These are phyloP conservation scores for Trichoderma cornu-damae DNA, from an alignment of 2,329 filamentous ascomycete species.

Conservation along the genomic window DNA sequence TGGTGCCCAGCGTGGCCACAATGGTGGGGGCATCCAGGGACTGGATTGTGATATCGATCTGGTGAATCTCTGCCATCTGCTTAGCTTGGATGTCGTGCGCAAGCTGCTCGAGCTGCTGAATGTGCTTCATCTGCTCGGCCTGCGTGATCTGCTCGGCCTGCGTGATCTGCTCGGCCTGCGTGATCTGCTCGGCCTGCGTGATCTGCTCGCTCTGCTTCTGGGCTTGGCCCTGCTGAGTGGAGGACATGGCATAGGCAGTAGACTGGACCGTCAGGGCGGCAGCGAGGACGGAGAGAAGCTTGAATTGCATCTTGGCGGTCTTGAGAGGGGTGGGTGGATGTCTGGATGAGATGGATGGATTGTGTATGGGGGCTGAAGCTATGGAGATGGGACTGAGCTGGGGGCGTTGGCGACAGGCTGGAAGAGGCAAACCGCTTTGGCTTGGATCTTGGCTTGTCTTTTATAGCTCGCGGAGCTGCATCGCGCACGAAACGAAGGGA, in stretches of 20 bases:
- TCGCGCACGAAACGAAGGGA: not conserved
- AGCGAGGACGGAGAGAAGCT: slow-evolving; percentile 21
- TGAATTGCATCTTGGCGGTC: slow-evolving; percentile 21
- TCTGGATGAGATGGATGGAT: not conserved
- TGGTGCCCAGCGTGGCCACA: slow-evolving; percentile 3
- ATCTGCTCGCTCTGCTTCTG: not conserved
- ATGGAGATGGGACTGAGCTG: not conserved
- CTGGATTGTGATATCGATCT: not conserved
- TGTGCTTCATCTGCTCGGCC: too few relatives aligned
- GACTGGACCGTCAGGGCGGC: slow-evolving; percentile 20
- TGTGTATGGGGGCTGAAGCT: not conserved
- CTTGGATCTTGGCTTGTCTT: not conserved
- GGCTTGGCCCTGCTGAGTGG: slow-evolving; percentile 2
- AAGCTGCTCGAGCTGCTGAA: not conserved
- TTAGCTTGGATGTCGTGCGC: slow-evolving; percentile 6
- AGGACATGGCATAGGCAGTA: slow-evolving; percentile 16
- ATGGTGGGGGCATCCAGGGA: not conserved
- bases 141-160: too few relatives aligned
- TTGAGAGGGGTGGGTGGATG: not conserved
- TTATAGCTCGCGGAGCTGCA: not conserved
- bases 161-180: not conserved
- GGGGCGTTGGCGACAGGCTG: too few relatives aligned
- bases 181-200: not conserved
- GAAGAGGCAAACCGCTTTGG: too few relatives aligned
- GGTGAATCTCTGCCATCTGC: not conserved